A percentile compares a stretch with the other conserved stretches of the same genome.
Conservation (phyloP, 352 stramenopile genomes). For the Globisporangium abappressorium region DNA sequence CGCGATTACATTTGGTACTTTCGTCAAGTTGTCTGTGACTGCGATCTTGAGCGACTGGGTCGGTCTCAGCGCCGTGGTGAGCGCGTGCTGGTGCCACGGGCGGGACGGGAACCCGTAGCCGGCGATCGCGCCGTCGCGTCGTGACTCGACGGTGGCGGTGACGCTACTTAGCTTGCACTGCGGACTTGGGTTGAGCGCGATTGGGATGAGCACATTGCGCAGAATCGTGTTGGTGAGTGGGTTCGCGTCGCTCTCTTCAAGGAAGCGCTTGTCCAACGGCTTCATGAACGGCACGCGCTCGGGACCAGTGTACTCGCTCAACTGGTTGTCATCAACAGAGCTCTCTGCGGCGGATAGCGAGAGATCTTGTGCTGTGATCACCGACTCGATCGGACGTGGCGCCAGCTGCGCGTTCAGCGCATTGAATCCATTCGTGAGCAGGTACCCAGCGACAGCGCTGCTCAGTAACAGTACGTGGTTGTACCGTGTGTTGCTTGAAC, state of each 20-base stretch:
- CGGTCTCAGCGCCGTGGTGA: background rate
- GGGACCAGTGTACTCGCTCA: background rate
- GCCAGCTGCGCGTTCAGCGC: conserved; percentile 8
- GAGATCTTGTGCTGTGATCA: background rate
- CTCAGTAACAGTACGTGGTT: background rate
- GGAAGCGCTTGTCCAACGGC: background rate
- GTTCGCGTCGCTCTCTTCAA: background rate
- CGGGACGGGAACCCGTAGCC: conserved; percentile 7
- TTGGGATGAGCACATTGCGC: conserved; percentile 1
- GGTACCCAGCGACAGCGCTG: background rate
- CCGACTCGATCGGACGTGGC: background rate
- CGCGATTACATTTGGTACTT: background rate
- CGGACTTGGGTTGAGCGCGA: background rate
- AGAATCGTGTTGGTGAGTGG: conserved; percentile 7
- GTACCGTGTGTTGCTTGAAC: conserved; percentile 21
- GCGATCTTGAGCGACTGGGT: conserved; percentile 2
- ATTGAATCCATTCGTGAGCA: conserved; percentile 10
- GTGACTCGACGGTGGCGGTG: background rate
- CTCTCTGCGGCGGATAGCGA: background rate
- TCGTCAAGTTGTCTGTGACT: conserved; percentile 3
- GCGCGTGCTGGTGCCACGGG: conserved; percentile 1
- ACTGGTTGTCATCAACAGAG: background rate
- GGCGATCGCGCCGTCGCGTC: background rate
- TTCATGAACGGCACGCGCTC: background rate
- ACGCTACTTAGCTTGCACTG: background rate